These are phyloP conservation scores for Lactarius quietus DNA, from an alignment of 768 basidiomycete genomes.

Conservation along the genomic window DNA sequence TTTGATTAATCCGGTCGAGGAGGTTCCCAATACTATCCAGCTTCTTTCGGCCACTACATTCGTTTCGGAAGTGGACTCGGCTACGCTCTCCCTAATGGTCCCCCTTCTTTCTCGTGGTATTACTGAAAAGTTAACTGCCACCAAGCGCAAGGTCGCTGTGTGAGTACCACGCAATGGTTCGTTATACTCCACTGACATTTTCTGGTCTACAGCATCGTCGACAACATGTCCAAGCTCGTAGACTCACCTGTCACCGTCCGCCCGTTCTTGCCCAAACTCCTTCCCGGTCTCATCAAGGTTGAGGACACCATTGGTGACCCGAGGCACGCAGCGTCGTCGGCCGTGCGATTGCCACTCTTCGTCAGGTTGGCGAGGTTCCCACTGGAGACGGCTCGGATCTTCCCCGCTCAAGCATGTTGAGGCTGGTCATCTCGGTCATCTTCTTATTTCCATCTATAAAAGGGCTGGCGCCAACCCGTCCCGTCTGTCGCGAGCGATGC, in stretches of 20 bases:
- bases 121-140: conserved; percentile 90
- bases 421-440: conserved; percentile 56
- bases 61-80: conserved; percentile 98
- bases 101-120: conserved; percentile 93
- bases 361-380: conserved; percentile 91
- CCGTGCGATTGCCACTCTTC: conserved; percentile 92
- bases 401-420: conserved; percentile 76
- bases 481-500: conserved; percentile 56
- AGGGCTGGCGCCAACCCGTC: conserved; percentile 62
- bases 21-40: conserved; percentile 91
- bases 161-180: conserved; percentile 39
- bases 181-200: conserved; percentile 23
- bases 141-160: conserved; percentile 97
- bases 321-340: conserved; percentile 92
- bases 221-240: conserved; percentile 99
- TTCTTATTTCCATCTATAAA: conserved; percentile 78
- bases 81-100: conserved; percentile 97
- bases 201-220: conserved; percentile 68
- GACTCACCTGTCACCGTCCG: conserved; percentile 93
- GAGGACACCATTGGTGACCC: conserved; percentile 95
- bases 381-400: conserved; percentile 88
- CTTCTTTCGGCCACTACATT: conserved; percentile 98
- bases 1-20: conserved; percentile 98
- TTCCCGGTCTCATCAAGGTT: conserved; percentile 94
- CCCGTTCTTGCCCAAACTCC: conserved; percentile 93